These are phyloP conservation scores for Aureobasidium pullulans DNA, from an alignment of 2,329 filamentous ascomycete genomes.

Conservation along the genomic window DNA sequence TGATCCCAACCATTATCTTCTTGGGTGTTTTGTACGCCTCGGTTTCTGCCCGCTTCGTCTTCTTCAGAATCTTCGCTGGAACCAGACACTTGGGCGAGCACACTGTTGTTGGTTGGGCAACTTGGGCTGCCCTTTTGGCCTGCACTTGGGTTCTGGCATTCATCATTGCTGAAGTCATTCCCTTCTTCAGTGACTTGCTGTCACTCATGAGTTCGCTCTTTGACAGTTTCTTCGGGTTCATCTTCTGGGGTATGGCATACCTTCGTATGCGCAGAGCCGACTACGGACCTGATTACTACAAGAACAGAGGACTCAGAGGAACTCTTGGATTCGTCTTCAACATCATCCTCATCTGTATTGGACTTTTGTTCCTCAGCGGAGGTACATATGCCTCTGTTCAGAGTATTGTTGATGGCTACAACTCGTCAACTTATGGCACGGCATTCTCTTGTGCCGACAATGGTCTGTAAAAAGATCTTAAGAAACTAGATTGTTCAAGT, in stretches of 20 bases:
- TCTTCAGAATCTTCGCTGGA: constrained; percentile 79
- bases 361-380: constrained; percentile 70
- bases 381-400: constrained; percentile 71
- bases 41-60: constrained; percentile 81
- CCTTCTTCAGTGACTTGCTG: constrained; percentile 61
- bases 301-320: constrained; percentile 45
- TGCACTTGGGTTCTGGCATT: constrained; percentile 80
- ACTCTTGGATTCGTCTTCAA: constrained; percentile 59
- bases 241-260: constrained; percentile 84
- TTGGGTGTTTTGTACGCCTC: constrained; percentile 85
- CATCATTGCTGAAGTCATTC: constrained; percentile 75
- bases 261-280: constrained; percentile 67
- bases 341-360: constrained; percentile 62
- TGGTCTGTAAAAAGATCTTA: constrained; percentile 31
- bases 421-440: constrained; percentile 55
- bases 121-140: constrained; percentile 69
- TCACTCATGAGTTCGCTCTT: constrained; percentile 78
- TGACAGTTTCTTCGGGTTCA: constrained; percentile 90
- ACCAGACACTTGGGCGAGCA: constrained; percentile 74
- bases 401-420: constrained; percentile 67
- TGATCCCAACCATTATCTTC: constrained; percentile 92
- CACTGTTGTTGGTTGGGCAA: constrained; percentile 71
- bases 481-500: background rate
- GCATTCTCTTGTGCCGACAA: constrained; percentile 70
- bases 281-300: constrained; percentile 46